Conservation (phyloP, 2,329 filamentous ascomycete species). For the Fusarium sp. region DNA sequence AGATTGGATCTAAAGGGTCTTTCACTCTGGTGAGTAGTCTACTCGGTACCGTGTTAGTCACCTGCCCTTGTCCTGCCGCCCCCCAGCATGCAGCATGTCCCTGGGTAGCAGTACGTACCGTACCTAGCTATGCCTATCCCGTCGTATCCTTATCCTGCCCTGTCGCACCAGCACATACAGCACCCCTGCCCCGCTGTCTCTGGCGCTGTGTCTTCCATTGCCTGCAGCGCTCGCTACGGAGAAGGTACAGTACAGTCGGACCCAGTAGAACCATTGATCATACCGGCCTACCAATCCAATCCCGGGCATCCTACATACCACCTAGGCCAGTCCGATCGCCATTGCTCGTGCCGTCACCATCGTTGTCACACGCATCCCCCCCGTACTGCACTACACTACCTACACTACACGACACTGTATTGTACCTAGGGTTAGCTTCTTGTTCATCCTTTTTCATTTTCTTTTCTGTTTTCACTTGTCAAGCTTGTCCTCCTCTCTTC, state of each 20-base stretch:
- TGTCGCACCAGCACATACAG: conserved; percentile 29
- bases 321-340: conserved; percentile 33
- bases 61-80: conserved; percentile 38
- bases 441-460: conserved; percentile 23
- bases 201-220: neutral
- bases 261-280: conserved; percentile 34
- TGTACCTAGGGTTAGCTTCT: conserved; percentile 14
- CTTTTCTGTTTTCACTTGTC: conserved; percentile 18
- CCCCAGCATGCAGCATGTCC: conserved; percentile 13
- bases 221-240: conserved; percentile 23
- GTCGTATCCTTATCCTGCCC: conserved; percentile 37
- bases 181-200: conserved; percentile 25
- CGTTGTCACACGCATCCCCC: conserved; percentile 41
- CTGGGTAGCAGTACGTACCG: conserved; percentile 9
- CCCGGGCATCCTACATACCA: conserved; percentile 2
- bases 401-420: neutral
- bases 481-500: conserved; percentile 21
- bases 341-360: conserved; percentile 41
- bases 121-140: conserved; percentile 30
- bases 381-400: neutral
- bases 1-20: conserved; percentile 33
- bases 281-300: conserved; percentile 20
- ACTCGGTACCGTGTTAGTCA: conserved; percentile 45
- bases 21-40: neutral
- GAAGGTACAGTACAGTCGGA: neutral